phyloP scores from a whole-genome alignment of 768 basidiomycete genomes.

The Paxillus ammoniavirescens region DNA sequence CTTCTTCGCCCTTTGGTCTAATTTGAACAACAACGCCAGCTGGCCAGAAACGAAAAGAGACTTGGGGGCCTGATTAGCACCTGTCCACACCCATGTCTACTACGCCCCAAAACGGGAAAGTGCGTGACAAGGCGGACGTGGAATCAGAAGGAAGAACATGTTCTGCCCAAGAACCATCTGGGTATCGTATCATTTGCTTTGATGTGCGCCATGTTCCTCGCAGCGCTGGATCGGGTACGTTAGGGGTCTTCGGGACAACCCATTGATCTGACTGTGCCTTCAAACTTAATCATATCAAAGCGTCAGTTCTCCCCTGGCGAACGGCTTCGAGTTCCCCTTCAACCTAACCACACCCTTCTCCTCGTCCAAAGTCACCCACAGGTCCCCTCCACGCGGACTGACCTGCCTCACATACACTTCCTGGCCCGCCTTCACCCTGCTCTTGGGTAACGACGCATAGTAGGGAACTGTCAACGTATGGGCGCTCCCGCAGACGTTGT shows the following conservation, averaged over 20 bases:
- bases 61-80: no score
- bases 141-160: conserved; percentile 53
- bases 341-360: conserved; percentile 32
- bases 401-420: conserved; percentile 49
- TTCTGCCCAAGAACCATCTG: conserved; percentile 40
- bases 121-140: conserved; percentile 39
- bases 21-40: no score
- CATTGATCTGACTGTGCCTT: no score
- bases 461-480: conserved; percentile 50
- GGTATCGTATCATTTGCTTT: conserved; percentile 27
- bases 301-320: conserved; percentile 3
- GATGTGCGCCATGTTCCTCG: conserved; percentile 32
- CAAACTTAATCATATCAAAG: not conserved
- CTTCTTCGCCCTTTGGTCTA: no score
- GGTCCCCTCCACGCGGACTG: conserved; percentile 47
- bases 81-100: conserved; percentile 5
- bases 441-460: conserved; percentile 33
- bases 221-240: conserved; percentile 45
- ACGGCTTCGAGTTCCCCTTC: conserved; percentile 32
- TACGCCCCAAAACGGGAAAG: not conserved
- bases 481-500: conserved; percentile 54
- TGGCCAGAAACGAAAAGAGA: no score
- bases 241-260: no score
- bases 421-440: conserved; percentile 22
- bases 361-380: conserved; percentile 40